Evolutionary conservation across 805 yeast species (phyloP), one percentile per base, ranked within the genome.

Genomic region (Yarrowia keelungensis): DNA sequence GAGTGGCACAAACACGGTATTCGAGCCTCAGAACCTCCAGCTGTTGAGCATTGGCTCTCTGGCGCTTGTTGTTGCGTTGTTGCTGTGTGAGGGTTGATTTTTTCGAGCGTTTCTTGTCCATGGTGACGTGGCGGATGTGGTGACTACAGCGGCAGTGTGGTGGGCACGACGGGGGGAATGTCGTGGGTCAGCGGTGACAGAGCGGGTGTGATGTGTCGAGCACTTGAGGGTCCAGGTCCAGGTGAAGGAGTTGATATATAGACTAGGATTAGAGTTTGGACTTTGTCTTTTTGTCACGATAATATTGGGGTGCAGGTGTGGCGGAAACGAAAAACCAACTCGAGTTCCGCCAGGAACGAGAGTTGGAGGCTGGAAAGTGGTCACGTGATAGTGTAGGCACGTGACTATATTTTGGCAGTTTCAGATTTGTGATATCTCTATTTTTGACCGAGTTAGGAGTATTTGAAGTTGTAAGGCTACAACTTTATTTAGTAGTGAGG

Each of bases 31-130:
- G 81, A 54, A 84, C 82, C 62, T 86, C 88, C 67, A 92, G 81
- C 1, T 89, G 92, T 74, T 89, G 94, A 0, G 97, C 94, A n/a
- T 87, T 85, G 2, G 92, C 92, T 68, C 94, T 81, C 14, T 89
- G 86, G 70, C 95, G 80, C 72, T 87, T 87, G 65, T 77, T 74
- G 72, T 77, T 75, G 51, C 75, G 73, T 69, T 77, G 79, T 45
- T 77, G 79, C 62, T 77, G 79, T 5, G 79, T 77, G 46, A 75
- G 70, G 68, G 69, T 70, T 12, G 67, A 62, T 47, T 62, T 62
- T 41, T 62, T 62, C n/a, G 51, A 22, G 35, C 65, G 65, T 45
- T 59, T 59, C 62, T 56, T 56, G 42, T 59, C 51, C 67, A 62
- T 62, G 16, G 46, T 47, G 38, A 39, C 14, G 35, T 38, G 39